Base-by-base conservation (phyloP, 2,329 filamentous ascomycete species). In the Plectosphaerella cucumerina region DNA sequence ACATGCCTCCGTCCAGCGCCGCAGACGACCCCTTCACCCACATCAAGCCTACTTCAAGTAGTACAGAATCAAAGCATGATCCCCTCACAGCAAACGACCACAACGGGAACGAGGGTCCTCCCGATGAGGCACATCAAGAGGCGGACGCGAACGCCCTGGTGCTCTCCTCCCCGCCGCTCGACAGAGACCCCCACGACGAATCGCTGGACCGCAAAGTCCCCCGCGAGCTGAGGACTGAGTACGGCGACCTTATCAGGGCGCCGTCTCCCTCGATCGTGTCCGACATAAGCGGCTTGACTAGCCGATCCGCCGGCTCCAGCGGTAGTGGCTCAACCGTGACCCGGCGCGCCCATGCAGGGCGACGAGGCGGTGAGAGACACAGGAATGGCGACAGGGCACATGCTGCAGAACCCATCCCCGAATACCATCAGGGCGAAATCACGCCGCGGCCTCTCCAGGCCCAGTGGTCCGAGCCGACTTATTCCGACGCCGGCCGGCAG, bases 381-480 rank as follows among this genome's bases (percentile, higher is more conserved):
- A 48, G 47, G 26, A 43, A 47, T n/a, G 18, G 41, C 41, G 42
- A 59, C 45, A 63, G 54, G 23, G 50, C 57, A 48, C 10, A 61
- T 9, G 12, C 35, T 57, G n/a, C n/a, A n/a, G 56, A 54, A 6
- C 9, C n/a, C 39, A 18, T 18, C 18, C 39, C 17, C 6, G 39
- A 42, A 12, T 5, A 52, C 47, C 50, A 50, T 43, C 55, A 21
- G 44, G 10, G 39, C 9, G 50, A 46, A 56, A 33, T 15, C 58
- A 18, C 50, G 9, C 56, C 44, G 12, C 44, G 50, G 57, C 58
- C 43, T 21, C 50, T 17, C 48, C 62, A 20, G 47, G 54, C n/a
- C 48, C 53, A 33, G 58, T 84, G 81, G 60, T 73, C 84, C 52
- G 81, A 84, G 60, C 72, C 74, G 47, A 82, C 82, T 53, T 82